Percentiles rank a stretch among this genome's conserved stretches.
These are phyloP conservation scores for Dendrobium huoshanense DNA, from an alignment of 106 monocot genomes.

Conservation along the genomic window DNA sequence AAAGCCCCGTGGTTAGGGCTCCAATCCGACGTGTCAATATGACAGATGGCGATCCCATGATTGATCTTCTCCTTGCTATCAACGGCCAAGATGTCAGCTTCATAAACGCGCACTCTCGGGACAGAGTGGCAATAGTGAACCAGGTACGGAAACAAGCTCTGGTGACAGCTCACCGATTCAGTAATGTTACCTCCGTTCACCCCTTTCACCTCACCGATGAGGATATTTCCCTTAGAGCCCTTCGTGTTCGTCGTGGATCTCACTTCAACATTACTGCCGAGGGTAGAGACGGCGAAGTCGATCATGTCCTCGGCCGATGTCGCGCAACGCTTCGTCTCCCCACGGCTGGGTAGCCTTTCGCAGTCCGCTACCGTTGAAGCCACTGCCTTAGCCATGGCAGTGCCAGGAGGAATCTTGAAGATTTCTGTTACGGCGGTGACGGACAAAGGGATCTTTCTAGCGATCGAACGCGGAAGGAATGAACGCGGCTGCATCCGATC, in stretches of 20 bases:
- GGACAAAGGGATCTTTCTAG: slow-evolving; percentile 46
- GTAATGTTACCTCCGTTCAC: slow-evolving; percentile 68
- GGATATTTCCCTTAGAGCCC: slow-evolving; percentile 35
- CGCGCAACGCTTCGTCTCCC: slow-evolving; percentile 86
- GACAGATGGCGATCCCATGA: slow-evolving; percentile 83
- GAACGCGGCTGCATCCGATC: slow-evolving; percentile 12
- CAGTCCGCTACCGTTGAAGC: slow-evolving; percentile 60
- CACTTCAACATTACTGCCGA: slow-evolving; percentile 56
- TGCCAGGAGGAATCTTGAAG: slow-evolving; percentile 37
- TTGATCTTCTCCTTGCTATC: slow-evolving; percentile 48
- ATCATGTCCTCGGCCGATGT: slow-evolving; percentile 79
- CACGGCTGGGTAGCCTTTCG: slow-evolving; percentile 66
- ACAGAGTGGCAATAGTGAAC: slow-evolving; percentile 94
- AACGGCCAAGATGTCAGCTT: slow-evolving; percentile 59
- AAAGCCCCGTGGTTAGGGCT: slow-evolving; percentile 80
- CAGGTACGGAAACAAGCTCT: slow-evolving; percentile 88
- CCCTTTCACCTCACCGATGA: slow-evolving; percentile 51
- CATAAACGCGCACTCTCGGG: slow-evolving; percentile 78
- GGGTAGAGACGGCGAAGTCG: slow-evolving; percentile 62
- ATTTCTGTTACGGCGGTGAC: slow-evolving; percentile 22
- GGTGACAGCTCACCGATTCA: slow-evolving; percentile 80
- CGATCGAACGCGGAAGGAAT: slow-evolving; percentile 54
- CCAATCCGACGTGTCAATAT: slow-evolving; percentile 92
- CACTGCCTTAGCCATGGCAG: slow-evolving; percentile 57
- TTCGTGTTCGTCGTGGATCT: slow-evolving; percentile 38